Base-by-base conservation (phyloP, 2,329 filamentous ascomycete genomes). In the Dactylellina sp. region DNA sequence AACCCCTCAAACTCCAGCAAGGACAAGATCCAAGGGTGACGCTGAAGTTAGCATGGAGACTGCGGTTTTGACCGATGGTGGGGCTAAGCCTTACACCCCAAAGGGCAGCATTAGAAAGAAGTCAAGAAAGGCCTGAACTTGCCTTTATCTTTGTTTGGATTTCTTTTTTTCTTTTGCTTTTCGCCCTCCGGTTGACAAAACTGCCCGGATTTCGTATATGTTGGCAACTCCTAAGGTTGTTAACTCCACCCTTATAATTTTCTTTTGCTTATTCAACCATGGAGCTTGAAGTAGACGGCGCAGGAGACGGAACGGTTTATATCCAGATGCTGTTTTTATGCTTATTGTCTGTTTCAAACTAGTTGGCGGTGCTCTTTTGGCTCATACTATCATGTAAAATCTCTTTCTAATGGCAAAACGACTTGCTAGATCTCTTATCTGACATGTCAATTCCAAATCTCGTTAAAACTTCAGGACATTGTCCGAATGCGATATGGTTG, bases 11-110 rank as follows among this genome's bases (percentile, higher is more conserved):
- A 75, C 71, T 4, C 55, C 71, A 12, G 62, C 71, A 9, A 60
- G 52, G 16, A 75, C 71, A 14, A 56, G 71, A 20, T 66, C 62
- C 14, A 75, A 75, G 50, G 71, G 71, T 35, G 50, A 16, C n/a
- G 62, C 71, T 32, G 71, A 75, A 35, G 63, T 75, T 24, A 68
- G 57, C 57, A 75, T 75, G 61, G 71, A 75, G 25, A 68, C 71
- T 39, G 71, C 71, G 7, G 57, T 75, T 9, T 49, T 63, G 61
- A 75, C 62, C 32, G 56, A 66, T n/a, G 71, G 71, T 24, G 71
- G 71, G 28, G 44, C 59, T 7, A 75, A 75, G 56, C 62, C 62
- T 1, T 50, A 44, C 46, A 47, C 53, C 7, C 42, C 62, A 16
- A 57, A 66, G 14, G 59, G 68, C 16, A 72, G 68, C n/a, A 20